These are phyloP conservation scores for Vanilla planifolia DNA, from an alignment of 106 monocot species.

Conservation along the genomic window DNA sequence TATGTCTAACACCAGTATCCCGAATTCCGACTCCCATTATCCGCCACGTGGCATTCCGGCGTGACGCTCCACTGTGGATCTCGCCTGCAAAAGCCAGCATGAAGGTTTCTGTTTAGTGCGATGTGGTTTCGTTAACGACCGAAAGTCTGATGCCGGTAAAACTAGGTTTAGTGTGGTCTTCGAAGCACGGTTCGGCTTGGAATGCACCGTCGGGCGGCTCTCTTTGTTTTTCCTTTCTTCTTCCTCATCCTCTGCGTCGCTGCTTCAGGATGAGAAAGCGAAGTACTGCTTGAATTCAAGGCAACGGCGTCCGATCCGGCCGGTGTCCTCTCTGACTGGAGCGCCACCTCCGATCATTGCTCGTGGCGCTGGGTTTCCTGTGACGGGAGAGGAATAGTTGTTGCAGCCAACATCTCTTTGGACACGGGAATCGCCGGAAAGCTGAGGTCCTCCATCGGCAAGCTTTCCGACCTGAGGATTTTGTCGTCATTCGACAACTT, in stretches of 20 bases:
- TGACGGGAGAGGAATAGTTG: neutral
- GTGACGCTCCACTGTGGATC: no score
- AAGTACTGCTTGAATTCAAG: neutral
- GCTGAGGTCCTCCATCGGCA: conserved; percentile 25
- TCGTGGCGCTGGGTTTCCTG: conserved; percentile 2
- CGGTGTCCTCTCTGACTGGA: neutral
- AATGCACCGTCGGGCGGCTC: neutral
- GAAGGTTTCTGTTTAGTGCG: no score
- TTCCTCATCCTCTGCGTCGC: neutral
- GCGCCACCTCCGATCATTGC: neutral
- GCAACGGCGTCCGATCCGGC: neutral
- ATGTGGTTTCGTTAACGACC: no score
- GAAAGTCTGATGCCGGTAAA: no score
- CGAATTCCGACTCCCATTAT: no score
- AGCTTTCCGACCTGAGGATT: conserved; percentile 32
- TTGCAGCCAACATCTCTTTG: neutral
- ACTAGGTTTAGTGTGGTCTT: no score
- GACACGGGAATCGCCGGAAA: conserved; percentile 34
- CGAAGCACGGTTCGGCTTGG: no score
- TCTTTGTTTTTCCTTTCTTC: neutral
- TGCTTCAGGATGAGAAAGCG: neutral
- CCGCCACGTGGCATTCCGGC: no score
- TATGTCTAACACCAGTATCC: no score
- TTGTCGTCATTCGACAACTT: conserved; percentile 35
- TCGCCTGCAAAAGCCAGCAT: no score